Base-by-base conservation (phyloP, 2,329 filamentous ascomycete genomes). In the Aspergillus spinulosporus region DNA sequence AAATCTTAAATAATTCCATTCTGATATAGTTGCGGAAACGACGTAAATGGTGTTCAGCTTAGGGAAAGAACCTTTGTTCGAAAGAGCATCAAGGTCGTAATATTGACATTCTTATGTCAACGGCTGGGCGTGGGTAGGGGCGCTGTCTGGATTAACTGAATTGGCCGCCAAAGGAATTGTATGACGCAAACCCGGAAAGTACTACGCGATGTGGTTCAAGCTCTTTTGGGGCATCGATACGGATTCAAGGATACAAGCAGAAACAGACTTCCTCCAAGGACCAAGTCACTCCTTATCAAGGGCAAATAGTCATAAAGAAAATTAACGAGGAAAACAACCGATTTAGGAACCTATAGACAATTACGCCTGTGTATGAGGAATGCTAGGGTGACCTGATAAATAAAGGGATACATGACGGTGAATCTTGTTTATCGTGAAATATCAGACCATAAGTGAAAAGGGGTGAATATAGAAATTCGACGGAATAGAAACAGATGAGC, bases 351-450 rank as follows among this genome's bases (percentile, higher is more conserved):
- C 62, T 67, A 66, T 62, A 66, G 68, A 67, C 60, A 66, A 66
- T 62, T 71, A 69, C 72, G 71, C 72, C 71, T 66, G 69, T 72
- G 72, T 73, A 74, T 73, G 71, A 70, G 64, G 61, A 65, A 72
- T 72, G 69, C 72, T 73, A 70, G 66, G 66, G 39, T 49, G 46
- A 44, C 52, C 45, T 54, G 39, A 62, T 59, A 52, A 29, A 63
- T 60, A 50, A 63, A 70, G 72, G 72, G 68, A 66, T 77, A 77
- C 75, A 77, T 76, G 75, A 77, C 61, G 72, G 75, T 76, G 75
- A 74, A 77, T 77, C 75, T 76, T 74, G 65, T 72, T 72, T 75
- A 75, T 75, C 74, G 68, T 75, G 64, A 72, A 63, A 66, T 60
- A 49, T 49, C 47, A 60, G 55, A 57, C 45, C 54, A 45, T 39